Conservation (phyloP, 306 rosid species). For the Begonia loranthoides region DNA sequence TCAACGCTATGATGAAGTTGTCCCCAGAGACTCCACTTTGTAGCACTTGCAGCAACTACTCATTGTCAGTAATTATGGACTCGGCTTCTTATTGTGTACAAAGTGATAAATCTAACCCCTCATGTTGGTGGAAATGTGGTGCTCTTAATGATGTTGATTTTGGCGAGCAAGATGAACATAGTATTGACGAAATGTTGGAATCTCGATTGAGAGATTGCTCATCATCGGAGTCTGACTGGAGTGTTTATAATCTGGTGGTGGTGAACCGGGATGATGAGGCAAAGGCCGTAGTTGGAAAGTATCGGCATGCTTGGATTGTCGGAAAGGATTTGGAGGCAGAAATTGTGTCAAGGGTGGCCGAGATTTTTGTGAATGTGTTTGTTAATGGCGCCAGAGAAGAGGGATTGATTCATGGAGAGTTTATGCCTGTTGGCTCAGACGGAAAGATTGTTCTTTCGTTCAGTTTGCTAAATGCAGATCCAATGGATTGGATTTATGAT, state of each 20-base stretch:
- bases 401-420: constrained; percentile 60
- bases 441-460: constrained; percentile 83
- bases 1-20: constrained; percentile 26
- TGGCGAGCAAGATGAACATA: constrained; percentile 25
- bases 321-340: constrained; percentile 45
- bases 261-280: constrained; percentile 43
- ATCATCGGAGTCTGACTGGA: constrained; percentile 24
- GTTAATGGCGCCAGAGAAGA: constrained; percentile 78
- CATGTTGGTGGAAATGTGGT: constrained; percentile 25
- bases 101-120: constrained; percentile 5
- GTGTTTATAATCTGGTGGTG: constrained; percentile 50
- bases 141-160: constrained; percentile 22
- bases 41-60: constrained; percentile 35
- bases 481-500: constrained; percentile 62
- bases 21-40: constrained; percentile 27
- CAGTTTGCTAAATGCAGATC: constrained; percentile 83
- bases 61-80: constrained; percentile 32
- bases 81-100: constrained; percentile 20
- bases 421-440: constrained; percentile 96
- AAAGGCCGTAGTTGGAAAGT: constrained; percentile 63
- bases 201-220: constrained; percentile 22
- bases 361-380: constrained; percentile 69
- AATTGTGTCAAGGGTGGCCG: constrained; percentile 45
- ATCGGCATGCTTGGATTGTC: constrained; percentile 67
- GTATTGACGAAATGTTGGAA: constrained; percentile 48